Evolutionary conservation across 805 yeast species (phyloP).

Genomic region (Zygosaccharomyces bisporus): DNA sequence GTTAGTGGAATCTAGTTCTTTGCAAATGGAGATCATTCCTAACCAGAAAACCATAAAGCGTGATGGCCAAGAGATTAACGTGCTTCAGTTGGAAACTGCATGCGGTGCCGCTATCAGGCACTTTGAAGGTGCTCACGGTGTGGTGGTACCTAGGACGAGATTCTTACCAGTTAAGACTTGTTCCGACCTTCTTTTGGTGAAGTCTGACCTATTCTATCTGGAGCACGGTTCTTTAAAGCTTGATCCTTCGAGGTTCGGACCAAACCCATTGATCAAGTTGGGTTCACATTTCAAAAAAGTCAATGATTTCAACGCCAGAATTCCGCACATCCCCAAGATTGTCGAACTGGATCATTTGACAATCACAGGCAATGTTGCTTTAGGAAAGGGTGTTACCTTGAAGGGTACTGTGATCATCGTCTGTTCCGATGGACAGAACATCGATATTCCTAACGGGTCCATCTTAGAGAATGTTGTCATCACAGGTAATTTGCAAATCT

Average conservation of each 20-base stretch:
- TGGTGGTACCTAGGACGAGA: constrained; percentile 96
- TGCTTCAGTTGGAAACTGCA: constrained; percentile 95
- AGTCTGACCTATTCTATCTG: constrained; percentile 87
- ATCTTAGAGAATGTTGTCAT: constrained; percentile 93
- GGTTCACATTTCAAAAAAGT: constrained; percentile 98
- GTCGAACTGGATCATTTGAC: constrained; percentile 96
- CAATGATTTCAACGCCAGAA: constrained; percentile 80
- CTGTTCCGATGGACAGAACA: constrained; percentile 93
- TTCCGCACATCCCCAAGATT: constrained; percentile 93
- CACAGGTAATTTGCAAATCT: constrained; percentile 91
- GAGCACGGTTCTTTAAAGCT: constrained; percentile 87
- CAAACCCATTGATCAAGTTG: constrained; percentile 90
- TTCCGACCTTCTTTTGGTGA: constrained; percentile 89
- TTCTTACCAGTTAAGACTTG: constrained; percentile 98
- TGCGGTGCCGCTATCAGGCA: constrained; percentile 99
- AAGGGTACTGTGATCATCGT: constrained; percentile 98
- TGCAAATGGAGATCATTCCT: constrained; percentile 93
- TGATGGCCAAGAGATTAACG: constrained; percentile 78
- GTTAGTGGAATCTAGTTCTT: constrained; percentile 75
- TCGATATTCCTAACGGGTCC: constrained; percentile 96
- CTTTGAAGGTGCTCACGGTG: constrained; percentile 93
- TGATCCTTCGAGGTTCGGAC: constrained; percentile 81
- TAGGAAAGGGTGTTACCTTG: constrained; percentile 85
- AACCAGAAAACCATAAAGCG: constrained; percentile 76
- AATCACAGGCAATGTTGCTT: constrained; percentile 90